These are phyloP conservation scores for Hypholoma fasciculare DNA, from an alignment of 768 basidiomycete genomes.

Conservation along the genomic window DNA sequence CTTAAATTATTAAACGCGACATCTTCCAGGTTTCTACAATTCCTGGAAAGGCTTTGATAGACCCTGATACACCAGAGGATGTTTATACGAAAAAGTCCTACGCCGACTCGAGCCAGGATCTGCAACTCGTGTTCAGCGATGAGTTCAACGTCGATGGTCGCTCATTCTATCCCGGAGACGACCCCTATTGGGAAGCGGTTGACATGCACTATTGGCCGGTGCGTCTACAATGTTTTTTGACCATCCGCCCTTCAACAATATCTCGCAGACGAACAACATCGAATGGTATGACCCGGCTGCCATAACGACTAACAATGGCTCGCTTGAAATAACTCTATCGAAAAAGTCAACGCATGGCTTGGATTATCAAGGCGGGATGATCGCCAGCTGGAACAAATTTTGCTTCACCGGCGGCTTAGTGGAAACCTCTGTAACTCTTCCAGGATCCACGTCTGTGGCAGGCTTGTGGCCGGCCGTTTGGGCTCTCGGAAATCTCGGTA, in stretches of 20 bases:
- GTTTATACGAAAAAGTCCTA: conserved; percentile 56
- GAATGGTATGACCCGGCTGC: conserved; percentile 91
- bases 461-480: conserved; percentile 83
- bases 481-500: conserved; percentile 80
- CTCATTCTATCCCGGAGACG: conserved; percentile 85
- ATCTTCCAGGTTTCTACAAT: conserved; percentile 51
- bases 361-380: conserved; percentile 70
- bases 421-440: conserved; percentile 66
- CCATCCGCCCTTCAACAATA: background rate
- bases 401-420: conserved; percentile 91
- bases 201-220: conserved; percentile 81
- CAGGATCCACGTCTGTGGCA: conserved; percentile 61
- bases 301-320: conserved; percentile 71
- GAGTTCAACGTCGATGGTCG: conserved; percentile 84
- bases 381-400: conserved; percentile 85
- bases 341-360: conserved; percentile 68
- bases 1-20: background rate
- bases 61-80: conserved; percentile 68
- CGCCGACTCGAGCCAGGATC: conserved; percentile 46
- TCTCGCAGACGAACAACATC: conserved; percentile 60
- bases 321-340: conserved; percentile 73
- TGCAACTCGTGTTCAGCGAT: conserved; percentile 83
- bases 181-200: conserved; percentile 87
- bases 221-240: conserved; percentile 9
- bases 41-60: conserved; percentile 71